Conservation (phyloP, 2,329 filamentous ascomycete species). For the Pseudogymnoascus sp. region DNA sequence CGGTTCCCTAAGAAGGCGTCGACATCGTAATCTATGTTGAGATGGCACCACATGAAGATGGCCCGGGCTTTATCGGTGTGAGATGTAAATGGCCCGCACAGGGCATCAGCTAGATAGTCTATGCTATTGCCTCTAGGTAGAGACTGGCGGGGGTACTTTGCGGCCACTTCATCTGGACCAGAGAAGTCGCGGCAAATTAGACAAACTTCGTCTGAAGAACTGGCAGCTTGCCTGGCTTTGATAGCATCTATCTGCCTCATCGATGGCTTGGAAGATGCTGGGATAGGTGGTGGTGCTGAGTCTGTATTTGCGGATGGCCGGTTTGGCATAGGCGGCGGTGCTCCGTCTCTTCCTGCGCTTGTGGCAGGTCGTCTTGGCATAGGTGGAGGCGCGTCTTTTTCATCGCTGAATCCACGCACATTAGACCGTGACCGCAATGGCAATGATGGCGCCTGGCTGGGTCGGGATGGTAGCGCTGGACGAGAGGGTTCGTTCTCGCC, state of each 20-base stretch:
- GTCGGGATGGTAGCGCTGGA: constrained; percentile 25
- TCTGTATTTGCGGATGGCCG: constrained; percentile 13
- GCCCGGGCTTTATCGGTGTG: constrained; percentile 84
- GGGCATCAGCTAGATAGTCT: constrained; percentile 65
- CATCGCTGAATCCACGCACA: neutral
- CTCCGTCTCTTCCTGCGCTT: neutral
- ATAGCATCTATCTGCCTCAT: constrained; percentile 43
- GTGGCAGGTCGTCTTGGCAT: neutral
- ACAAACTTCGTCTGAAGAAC: constrained; percentile 43
- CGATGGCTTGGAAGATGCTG: constrained; percentile 25
- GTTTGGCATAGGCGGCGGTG: neutral
- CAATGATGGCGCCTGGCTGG: constrained; percentile 10
- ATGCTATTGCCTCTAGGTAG: constrained; percentile 56
- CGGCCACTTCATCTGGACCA: constrained; percentile 67
- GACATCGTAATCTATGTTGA: constrained; percentile 84
- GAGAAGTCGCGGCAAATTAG: constrained; percentile 85
- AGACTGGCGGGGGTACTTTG: constrained; percentile 64
- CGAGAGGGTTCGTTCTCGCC: constrained; percentile 12
- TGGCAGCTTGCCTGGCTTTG: constrained; percentile 16
- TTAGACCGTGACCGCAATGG: neutral
- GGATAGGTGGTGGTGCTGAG: constrained; percentile 24
- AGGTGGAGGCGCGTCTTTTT: neutral
- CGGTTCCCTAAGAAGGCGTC: constrained; percentile 68
- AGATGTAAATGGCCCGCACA: constrained; percentile 74
- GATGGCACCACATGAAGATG: constrained; percentile 91